Conservation (phyloP, 2,329 filamentous ascomycete genomes). For the Pseudogymnoascus sp. region DNA sequence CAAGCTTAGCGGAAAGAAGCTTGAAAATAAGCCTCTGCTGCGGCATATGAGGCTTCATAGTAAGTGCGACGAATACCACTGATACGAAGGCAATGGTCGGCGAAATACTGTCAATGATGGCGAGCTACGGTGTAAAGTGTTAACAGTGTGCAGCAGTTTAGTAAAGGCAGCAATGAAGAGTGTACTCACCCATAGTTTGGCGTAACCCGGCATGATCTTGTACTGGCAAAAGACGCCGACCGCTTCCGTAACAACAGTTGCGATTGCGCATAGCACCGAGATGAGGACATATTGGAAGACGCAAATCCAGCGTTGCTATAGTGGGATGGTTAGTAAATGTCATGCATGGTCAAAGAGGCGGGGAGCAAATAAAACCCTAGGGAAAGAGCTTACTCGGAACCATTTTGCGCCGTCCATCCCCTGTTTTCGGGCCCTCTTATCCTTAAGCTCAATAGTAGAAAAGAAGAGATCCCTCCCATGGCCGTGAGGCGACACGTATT, state of each 20-base stretch:
- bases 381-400: background rate
- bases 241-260: constrained; percentile 26
- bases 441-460: background rate
- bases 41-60: background rate
- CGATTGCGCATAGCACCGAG: constrained; percentile 29
- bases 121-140: background rate
- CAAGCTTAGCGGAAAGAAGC: background rate
- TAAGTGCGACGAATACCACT: background rate
- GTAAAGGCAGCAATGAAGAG: constrained; percentile 17
- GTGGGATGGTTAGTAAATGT: background rate
- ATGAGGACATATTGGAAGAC: background rate
- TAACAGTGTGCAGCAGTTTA: background rate
- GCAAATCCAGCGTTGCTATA: background rate
- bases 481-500: background rate
- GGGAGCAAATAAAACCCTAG: background rate
- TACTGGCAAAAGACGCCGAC: constrained; percentile 27
- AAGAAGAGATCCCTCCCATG: background rate
- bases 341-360: background rate
- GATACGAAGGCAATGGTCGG: background rate
- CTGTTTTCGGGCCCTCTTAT: background rate
- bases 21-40: background rate
- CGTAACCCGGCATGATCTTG: constrained; percentile 23
- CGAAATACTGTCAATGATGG: background rate
- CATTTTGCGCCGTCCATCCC: background rate
- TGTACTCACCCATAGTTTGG: constrained; percentile 25